Conservation (phyloP, 1,284 basidiomycete genomes). For the Cutaneotrichosporon mucoides region DNA sequence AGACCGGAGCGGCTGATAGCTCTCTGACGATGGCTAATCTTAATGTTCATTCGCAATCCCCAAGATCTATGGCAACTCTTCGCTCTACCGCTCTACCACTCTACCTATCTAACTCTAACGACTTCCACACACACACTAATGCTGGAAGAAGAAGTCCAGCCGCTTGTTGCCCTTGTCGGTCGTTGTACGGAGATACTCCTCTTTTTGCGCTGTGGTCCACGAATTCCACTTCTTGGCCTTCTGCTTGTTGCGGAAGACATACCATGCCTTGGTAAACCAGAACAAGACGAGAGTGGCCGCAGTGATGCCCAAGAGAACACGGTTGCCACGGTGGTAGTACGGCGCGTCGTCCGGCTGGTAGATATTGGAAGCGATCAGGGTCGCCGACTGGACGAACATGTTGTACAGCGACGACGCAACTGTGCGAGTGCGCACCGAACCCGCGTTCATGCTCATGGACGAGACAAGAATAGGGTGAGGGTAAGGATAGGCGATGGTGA, state of each 20-base stretch:
- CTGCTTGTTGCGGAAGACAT: conserved; percentile 26
- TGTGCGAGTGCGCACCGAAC: conserved; percentile 39
- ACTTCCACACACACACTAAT: conserved; percentile 1
- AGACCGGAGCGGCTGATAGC: no score
- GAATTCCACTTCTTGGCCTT: conserved; percentile 30
- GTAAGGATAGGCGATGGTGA: conserved; percentile 20
- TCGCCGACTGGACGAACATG: conserved; percentile 37
- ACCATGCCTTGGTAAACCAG: conserved; percentile 26
- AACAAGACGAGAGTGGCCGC: conserved; percentile 21
- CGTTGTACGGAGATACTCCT: conserved; percentile 29
- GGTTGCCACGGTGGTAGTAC: conserved; percentile 39
- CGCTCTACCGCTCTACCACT: no score
- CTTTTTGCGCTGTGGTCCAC: conserved; percentile 27
- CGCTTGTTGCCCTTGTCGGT: conserved; percentile 36
- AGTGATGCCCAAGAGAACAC: conserved; percentile 31
- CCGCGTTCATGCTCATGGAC: conserved; percentile 31
- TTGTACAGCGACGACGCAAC: conserved; percentile 40
- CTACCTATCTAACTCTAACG: no score
- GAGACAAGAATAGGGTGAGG: conserved; percentile 26
- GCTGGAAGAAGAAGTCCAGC: conserved; percentile 15
- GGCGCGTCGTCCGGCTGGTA: conserved; percentile 34
- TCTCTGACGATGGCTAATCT: no score
- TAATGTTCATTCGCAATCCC: no score
- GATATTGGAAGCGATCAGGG: conserved; percentile 33
- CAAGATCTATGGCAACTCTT: no score